These are phyloP conservation scores for Ascochyta pisi DNA, from an alignment of 2,329 filamentous ascomycete species.

Conservation along the genomic window DNA sequence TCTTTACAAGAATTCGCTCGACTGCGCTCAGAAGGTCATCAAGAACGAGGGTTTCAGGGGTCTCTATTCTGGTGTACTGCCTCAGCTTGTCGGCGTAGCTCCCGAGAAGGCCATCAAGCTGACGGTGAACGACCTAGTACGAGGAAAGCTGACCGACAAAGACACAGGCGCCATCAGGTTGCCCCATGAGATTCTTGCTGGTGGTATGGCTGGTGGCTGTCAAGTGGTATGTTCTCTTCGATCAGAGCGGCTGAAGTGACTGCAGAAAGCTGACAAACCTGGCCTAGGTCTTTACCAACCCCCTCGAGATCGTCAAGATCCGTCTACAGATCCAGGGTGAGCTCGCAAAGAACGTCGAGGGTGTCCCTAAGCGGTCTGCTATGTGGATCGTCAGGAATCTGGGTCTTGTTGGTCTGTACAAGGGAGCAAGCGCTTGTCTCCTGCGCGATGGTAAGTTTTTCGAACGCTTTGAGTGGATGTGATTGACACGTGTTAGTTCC, in stretches of 20 bases:
- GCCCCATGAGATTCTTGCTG: slow-evolving; percentile 79
- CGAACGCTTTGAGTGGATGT: neutral
- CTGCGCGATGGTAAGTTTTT: slow-evolving; percentile 71
- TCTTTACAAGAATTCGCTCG: slow-evolving; percentile 95
- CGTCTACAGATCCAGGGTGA: slow-evolving; percentile 97
- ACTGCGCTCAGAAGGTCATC: slow-evolving; percentile 92
- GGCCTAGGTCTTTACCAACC: slow-evolving; percentile 88
- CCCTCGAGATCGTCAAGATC: slow-evolving; percentile 99
- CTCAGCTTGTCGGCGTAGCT: slow-evolving; percentile 96
- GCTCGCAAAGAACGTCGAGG: slow-evolving; percentile 84
- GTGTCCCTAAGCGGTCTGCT: slow-evolving; percentile 84
- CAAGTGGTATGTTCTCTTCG: slow-evolving; percentile 76
- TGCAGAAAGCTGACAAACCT: slow-evolving; percentile 14
- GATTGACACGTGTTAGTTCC: slow-evolving; percentile 64
- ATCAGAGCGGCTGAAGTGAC: too few species aligned
- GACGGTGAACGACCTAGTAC: slow-evolving; percentile 94
- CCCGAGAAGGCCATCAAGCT: slow-evolving; percentile 99
- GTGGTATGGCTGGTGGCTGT: slow-evolving; percentile 88
- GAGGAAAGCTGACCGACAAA: slow-evolving; percentile 75
- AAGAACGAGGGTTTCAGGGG: slow-evolving; percentile 89
- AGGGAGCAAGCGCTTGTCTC: slow-evolving; percentile 92
- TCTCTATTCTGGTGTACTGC: slow-evolving; percentile 91
- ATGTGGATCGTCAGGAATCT: slow-evolving; percentile 98
- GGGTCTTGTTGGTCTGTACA: slow-evolving; percentile 93
- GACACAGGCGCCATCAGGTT: slow-evolving; percentile 75